Conservation (phyloP, 306 rosid species). For the Trichosanthes cucumerina region DNA sequence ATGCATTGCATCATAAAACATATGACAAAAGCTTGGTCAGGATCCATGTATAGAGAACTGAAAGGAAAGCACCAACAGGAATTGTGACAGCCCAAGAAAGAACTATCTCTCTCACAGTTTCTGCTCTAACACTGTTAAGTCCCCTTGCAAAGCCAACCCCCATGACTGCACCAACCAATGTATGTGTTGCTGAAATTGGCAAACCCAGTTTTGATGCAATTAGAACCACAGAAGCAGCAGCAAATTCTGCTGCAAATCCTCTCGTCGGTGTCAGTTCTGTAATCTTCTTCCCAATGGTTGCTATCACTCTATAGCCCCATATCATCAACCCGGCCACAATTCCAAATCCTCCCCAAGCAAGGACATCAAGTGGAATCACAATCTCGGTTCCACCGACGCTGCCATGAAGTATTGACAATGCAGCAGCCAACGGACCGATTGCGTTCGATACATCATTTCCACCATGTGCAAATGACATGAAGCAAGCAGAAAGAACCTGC, state of each 20-base stretch:
- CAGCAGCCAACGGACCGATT: slow-evolving; percentile 89
- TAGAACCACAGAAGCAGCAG: slow-evolving; percentile 89
- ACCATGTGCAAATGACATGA: slow-evolving; percentile 98
- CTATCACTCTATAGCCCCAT: slow-evolving; percentile 96
- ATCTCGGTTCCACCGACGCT: slow-evolving; percentile 42
- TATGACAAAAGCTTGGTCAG: slow-evolving; percentile 61
- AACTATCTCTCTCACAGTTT: slow-evolving; percentile 91
- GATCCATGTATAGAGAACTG: slow-evolving; percentile 81
- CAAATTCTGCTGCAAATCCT: slow-evolving; percentile 98
- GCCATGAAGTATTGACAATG: slow-evolving; percentile 79
- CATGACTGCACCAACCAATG: slow-evolving; percentile 96
- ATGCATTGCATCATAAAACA: slow-evolving; percentile 44
- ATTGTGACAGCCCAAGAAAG: slow-evolving; percentile 86
- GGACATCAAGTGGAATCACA: slow-evolving; percentile 81
- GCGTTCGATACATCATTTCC: slow-evolving; percentile 98
- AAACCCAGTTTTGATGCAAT: slow-evolving; percentile 76
- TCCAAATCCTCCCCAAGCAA: slow-evolving; percentile 99
- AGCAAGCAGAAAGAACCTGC: slow-evolving; percentile 95
- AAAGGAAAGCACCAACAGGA: slow-evolving; percentile 68
- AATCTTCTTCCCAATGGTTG: slow-evolving; percentile 90
- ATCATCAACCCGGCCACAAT: slow-evolving; percentile 89
- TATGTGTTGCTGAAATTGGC: slow-evolving; percentile 90
- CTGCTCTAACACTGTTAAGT: slow-evolving; percentile 73
- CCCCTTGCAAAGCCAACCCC: slow-evolving; percentile 99
- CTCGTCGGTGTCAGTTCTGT: slow-evolving; percentile 94